These are phyloP conservation scores for Colletotrichum endophyticum DNA, from an alignment of 2,329 filamentous ascomycete genomes.

Conservation along the genomic window DNA sequence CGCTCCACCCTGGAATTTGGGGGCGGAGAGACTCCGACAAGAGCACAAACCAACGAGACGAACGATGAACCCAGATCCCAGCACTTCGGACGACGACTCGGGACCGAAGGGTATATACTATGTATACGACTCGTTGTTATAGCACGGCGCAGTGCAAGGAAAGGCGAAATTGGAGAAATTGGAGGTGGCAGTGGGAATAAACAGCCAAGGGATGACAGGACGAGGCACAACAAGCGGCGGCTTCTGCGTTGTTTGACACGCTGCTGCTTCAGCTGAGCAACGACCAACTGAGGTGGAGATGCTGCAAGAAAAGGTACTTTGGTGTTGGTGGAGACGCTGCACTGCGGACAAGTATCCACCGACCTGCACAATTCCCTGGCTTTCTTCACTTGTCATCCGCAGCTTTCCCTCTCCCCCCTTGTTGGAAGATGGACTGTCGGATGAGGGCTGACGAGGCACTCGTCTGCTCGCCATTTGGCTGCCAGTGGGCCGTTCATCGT, in stretches of 20 bases:
- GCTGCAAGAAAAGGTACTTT: neutral
- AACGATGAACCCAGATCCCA: neutral
- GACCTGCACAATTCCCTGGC: neutral
- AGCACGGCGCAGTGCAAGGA: neutral
- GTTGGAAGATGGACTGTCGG: neutral
- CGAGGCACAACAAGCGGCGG: neutral
- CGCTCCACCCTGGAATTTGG: constrained; percentile 5
- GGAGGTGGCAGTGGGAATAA: neutral
- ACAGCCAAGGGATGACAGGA: neutral
- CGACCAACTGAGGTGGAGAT: neutral
- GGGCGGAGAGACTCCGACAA: constrained; percentile 10
- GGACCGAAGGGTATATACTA: neutral
- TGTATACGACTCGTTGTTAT: neutral
- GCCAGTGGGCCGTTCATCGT: neutral
- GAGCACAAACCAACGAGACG: neutral
- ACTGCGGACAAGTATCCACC: neutral
- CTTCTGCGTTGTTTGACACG: neutral
- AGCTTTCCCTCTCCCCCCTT: neutral
- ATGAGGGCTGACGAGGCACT: constrained; percentile 5
- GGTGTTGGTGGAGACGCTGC: neutral
- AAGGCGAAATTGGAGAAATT: neutral
- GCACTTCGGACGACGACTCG: constrained; percentile 9
- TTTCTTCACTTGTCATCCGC: neutral
- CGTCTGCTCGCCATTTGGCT: neutral
- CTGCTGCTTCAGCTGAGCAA: neutral